Evolutionary conservation across 2,329 filamentous ascomycete genomes (phyloP), one percentile per base, ranked within the genome.

Genomic region (Lomentospora prolificans): DNA sequence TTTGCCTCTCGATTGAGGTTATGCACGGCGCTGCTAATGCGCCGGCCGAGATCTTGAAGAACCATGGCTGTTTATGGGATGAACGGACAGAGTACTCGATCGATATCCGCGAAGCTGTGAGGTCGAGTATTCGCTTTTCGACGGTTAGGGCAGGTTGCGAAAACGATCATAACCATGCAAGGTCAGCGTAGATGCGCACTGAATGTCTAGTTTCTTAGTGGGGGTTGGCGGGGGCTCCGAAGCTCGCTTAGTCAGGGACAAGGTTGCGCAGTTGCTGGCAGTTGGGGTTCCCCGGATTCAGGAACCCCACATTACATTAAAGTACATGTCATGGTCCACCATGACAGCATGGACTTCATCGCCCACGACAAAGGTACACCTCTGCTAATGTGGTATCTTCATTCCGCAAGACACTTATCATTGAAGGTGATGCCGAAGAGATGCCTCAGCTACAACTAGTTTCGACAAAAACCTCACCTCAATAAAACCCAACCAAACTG

Each of bases 11-110:
- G 82, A 58, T 92, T 96, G 66, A 97, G 80, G 75, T 96, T 92
- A 60, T 85, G 87, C 75, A 99, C 89, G 66, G 94, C 94, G 78
- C 90, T 84, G 75, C 96, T 97, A 72, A 99, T 97, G 75, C 94
- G 94, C 79, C 92, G 90, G 65, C 94, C 94, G 58, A 99, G 83
- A 81, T 99, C 94, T 84, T 96, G 91, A 68, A 99, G 87, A 80
- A 99, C 94, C 94, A 99, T 99, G 69, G 66, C 69, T 17, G 22
- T 22, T 22, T 48, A 48, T 48, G 3, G 6, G 44, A 48, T 48
- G 44, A 22, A 33, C 12, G 30, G 30, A 6, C 30, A 33, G 30
- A 33, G 12, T 33, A 33, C 30, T 33, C 30, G 7, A n/a, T n/a
- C n/a, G n/a, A n/a, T n/a, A n/a, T 41, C 19, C 36, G 36, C 14